Percentiles rank a stretch among this genome's conserved stretches.
These are phyloP conservation scores for Penicillium pancosmium DNA, from an alignment of 495 filamentous ascomycete species.

Conservation along the genomic window DNA sequence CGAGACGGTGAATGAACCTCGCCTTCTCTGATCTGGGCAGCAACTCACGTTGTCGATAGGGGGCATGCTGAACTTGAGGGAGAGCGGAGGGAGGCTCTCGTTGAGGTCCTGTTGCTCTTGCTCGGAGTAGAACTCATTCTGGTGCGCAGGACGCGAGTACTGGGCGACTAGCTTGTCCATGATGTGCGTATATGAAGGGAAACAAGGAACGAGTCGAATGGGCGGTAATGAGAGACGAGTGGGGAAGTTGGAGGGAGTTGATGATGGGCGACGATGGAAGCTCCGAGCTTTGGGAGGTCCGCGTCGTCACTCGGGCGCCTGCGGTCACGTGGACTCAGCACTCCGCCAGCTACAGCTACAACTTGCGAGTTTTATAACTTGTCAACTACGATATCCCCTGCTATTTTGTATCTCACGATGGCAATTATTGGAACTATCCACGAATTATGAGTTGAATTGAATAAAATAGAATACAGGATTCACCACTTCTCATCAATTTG, in stretches of 20 bases:
- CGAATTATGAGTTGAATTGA: background rate
- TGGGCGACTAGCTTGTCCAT: slow-evolving; percentile 95
- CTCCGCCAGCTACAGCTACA: background rate
- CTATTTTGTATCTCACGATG: background rate
- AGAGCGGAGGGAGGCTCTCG: slow-evolving; percentile 68
- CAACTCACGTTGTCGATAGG: slow-evolving; percentile 83
- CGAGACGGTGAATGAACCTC: background rate
- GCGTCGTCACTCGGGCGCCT: slow-evolving; percentile 53
- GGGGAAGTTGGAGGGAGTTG: slow-evolving; percentile 8
- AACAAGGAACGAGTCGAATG: slow-evolving; percentile 7
- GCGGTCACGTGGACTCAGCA: slow-evolving; percentile 38
- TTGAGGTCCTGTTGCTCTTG: slow-evolving; percentile 76
- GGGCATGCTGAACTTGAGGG: slow-evolving; percentile 89
- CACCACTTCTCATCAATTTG: background rate
- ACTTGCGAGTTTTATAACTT: background rate
- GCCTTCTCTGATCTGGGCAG: background rate
- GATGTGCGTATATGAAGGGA: slow-evolving; percentile 28
- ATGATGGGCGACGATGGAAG: slow-evolving; percentile 28
- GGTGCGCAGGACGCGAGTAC: slow-evolving; percentile 76
- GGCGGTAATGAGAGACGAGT: slow-evolving; percentile 19
- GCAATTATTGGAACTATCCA: background rate
- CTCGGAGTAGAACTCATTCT: slow-evolving; percentile 69
- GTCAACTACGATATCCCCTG: background rate
- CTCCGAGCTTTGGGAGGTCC: slow-evolving; percentile 43
- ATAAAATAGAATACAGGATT: too few relatives aligned